Evolutionary conservation across 164 flowering plant species (phyloP).

Genomic region (Magnolia sinica): DNA sequence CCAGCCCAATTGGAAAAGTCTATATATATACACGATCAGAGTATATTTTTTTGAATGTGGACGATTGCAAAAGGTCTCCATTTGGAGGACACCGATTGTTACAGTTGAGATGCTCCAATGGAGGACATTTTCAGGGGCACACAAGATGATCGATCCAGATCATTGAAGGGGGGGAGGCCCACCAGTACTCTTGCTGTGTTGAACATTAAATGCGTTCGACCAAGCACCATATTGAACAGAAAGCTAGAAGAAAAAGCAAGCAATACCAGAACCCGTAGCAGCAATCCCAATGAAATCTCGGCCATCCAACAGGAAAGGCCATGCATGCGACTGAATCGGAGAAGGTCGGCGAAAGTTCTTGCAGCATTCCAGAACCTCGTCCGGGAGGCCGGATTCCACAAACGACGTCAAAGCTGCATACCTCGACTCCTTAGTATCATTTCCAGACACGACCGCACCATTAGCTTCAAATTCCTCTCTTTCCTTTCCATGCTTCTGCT

Average conservation of each 20-base stretch:
- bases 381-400: slow-evolving; percentile 46
- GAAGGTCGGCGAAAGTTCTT: slow-evolving; percentile 63
- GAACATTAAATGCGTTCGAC: neutral
- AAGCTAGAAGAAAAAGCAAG: neutral
- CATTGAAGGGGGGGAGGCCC: slow-evolving; percentile 78
- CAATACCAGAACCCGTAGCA: slow-evolving; percentile 72
- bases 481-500: neutral
- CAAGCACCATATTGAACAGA: too few relatives aligned
- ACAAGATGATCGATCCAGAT: neutral
- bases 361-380: slow-evolving; percentile 65
- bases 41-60: too few relatives aligned
- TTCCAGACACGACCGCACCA: slow-evolving; percentile 51
- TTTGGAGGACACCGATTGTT: neutral
- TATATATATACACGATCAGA: neutral
- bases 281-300: slow-evolving; percentile 94
- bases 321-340: slow-evolving; percentile 77
- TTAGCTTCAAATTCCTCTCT: slow-evolving; percentile 11
- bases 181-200: slow-evolving; percentile 40
- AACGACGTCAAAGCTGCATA: slow-evolving; percentile 52
- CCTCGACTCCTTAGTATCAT: slow-evolving; percentile 35
- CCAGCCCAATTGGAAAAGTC: neutral
- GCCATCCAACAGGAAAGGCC: slow-evolving; percentile 86
- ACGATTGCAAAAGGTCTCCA: neutral
- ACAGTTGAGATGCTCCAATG: neutral
- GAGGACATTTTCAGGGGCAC: neutral